Evolutionary conservation across 2,329 filamentous ascomycete genomes (phyloP), one percentile per base, ranked within the genome.

Genomic region (Exophiala sp.): DNA sequence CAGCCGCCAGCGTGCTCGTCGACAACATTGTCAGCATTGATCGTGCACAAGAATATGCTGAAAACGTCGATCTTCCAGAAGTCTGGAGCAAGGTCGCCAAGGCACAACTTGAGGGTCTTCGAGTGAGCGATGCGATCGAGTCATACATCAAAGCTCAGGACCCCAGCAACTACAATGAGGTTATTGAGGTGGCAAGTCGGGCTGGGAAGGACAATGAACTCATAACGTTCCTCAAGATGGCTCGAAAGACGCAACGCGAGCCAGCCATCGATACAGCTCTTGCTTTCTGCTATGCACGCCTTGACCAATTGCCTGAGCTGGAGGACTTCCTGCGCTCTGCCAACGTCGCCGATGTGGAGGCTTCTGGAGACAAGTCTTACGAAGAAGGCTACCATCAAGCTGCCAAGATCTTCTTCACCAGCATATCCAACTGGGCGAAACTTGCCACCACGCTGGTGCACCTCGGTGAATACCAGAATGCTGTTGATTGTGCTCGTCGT

Each of bases 401-500:
- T 40, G 90, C 94, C 62, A 99, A 99, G 83, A 97, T 99, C 68
- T 99, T 97, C 82, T 99, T 86, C 78, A 90, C 85, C 52, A 97
- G 89, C 76, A 95, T 99, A 70, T 99, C 94, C 50, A 99, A 99
- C 82, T 99, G 94, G 94, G 92, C 92, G 52, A 99, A 99, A 79
- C 85, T 99, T 65, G 91, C 94, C 11, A 97, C 94, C 9, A 99
- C 94, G 9, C 83, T 97, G 57, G 94, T 99, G n/a, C 91, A 97
- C 71, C 84, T 99, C 5, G 88, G 86, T 62, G 94, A 99, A 65
- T 97, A 99, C 77, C 95, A 99, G 74, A 90, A 90, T 64, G 94
- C 94, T 42, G 94, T 99, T 39, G 94, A 99, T 71, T 96, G 91
- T 67, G 94, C 95, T 21, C 89, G 94, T 71, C 97, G 99, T 77